Percentiles rank a stretch among this genome's conserved stretches.
phyloP scores from a whole-genome alignment of 2,329 filamentous ascomycete genomes.

The Aspergillus pseudonomiae region DNA sequence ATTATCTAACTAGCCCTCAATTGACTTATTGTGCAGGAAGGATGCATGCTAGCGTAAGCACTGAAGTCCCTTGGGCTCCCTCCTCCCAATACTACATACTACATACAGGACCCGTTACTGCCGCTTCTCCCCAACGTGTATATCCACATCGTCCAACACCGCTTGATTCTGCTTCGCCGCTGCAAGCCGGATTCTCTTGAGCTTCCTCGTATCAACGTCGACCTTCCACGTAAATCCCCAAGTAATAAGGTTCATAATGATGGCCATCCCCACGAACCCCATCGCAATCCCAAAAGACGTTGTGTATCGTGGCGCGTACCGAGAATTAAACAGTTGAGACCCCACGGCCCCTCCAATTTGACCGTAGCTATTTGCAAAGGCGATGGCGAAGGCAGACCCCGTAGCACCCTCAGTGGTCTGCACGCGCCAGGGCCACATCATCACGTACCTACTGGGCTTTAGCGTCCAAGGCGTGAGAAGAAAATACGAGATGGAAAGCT shows the following conservation, averaged over 20 bases:
- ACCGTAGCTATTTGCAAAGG: slow-evolving; percentile 25
- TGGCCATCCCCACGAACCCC: slow-evolving; percentile 19
- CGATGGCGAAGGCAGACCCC: slow-evolving; percentile 19
- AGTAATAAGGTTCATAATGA: slow-evolving; percentile 19
- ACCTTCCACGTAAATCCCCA: slow-evolving; percentile 15
- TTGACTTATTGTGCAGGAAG: too few species aligned
- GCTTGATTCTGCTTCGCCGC: slow-evolving; percentile 4
- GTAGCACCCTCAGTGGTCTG: slow-evolving; percentile 15
- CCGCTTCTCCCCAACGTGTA: neutral
- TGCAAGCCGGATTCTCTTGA: slow-evolving; percentile 7
- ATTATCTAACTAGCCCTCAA: too few species aligned
- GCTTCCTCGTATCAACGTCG: slow-evolving; percentile 16
- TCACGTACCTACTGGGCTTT: neutral
- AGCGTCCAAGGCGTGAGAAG: neutral
- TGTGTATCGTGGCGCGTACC: slow-evolving; percentile 21
- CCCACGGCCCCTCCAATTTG: slow-evolving; percentile 25
- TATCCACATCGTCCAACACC: slow-evolving; percentile 6
- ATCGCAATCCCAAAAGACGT: slow-evolving; percentile 21
- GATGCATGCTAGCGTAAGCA: too few species aligned
- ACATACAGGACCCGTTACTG: neutral
- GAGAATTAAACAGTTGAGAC: slow-evolving; percentile 22
- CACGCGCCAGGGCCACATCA: slow-evolving; percentile 18
- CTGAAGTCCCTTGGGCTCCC: too few species aligned
- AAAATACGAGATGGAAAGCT: neutral
- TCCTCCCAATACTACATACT: too few species aligned